Conservation (phyloP, 176 grass and related monocot species). For the Ensete ventricosum region DNA sequence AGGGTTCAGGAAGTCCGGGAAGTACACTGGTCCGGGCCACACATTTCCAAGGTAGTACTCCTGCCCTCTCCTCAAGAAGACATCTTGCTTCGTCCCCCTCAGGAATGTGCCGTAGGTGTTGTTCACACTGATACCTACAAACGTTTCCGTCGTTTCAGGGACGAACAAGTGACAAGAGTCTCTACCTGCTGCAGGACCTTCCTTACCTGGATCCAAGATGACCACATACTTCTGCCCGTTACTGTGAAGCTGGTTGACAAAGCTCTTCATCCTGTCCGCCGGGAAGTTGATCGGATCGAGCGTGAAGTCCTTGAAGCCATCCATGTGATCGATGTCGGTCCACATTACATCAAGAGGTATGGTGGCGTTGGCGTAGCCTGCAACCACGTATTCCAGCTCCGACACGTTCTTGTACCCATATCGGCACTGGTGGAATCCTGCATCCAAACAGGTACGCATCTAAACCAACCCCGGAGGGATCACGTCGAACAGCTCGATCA, state of each 20-base stretch:
- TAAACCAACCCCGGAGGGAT: not conserved
- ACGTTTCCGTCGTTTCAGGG: too few species aligned
- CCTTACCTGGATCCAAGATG: conserved; percentile 68
- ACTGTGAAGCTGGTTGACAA: conserved; percentile 53
- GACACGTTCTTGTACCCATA: conserved; percentile 62
- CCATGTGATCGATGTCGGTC: conserved; percentile 93
- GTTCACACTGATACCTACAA: conserved; percentile 57
- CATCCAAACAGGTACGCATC: conserved; percentile 18
- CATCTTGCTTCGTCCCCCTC: conserved; percentile 37
- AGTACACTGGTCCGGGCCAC: conserved; percentile 71
- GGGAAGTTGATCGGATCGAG: conserved; percentile 68
- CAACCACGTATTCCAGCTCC: conserved; percentile 62
- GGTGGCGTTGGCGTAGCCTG: conserved; percentile 54
- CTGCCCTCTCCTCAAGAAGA: conserved; percentile 58
- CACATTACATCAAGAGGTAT: conserved; percentile 91
- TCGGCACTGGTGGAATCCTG: conserved; percentile 78
- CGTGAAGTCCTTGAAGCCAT: conserved; percentile 74
- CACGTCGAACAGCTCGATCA: not conserved
- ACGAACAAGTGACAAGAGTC: not conserved
- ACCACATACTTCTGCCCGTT: conserved; percentile 71
- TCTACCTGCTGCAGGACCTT: not conserved
- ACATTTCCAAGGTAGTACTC: conserved; percentile 50
- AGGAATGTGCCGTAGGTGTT: conserved; percentile 41
- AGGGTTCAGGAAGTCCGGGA: conserved; percentile 73
- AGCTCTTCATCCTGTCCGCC: conserved; percentile 27